Percentiles rank a stretch among this genome's conserved stretches.
phyloP scores from a whole-genome alignment of 106 monocot species.

The Acorus gramineus region DNA sequence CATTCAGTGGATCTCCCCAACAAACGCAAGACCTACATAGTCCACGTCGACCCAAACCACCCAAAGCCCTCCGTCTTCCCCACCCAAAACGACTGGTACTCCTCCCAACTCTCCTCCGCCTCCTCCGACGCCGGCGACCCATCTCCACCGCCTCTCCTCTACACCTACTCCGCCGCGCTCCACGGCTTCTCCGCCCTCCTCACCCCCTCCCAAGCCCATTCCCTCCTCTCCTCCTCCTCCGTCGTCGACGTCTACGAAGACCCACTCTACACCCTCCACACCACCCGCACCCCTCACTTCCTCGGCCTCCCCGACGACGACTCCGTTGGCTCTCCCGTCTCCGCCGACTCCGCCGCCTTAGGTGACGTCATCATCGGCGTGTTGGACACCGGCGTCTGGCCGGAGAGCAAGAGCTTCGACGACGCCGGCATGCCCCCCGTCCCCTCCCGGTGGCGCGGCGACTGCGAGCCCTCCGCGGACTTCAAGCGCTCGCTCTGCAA shows the following conservation, averaged over 20 bases:
- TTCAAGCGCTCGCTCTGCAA: slow-evolving; percentile 41
- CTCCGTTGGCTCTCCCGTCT: slow-evolving; percentile 58
- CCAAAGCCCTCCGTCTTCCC: slow-evolving; percentile 18
- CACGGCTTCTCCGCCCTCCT: slow-evolving; percentile 63
- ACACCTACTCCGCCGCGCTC: slow-evolving; percentile 49
- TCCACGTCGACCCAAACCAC: slow-evolving; percentile 51
- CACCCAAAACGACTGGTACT: slow-evolving; percentile 8
- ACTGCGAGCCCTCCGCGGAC: slow-evolving; percentile 35
- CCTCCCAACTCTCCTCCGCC: slow-evolving; percentile 7
- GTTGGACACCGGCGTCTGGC: slow-evolving; percentile 61
- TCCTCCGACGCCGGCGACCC: neutral
- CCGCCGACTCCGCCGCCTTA: slow-evolving; percentile 38
- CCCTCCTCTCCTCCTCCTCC: slow-evolving; percentile 24
- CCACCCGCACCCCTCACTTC: slow-evolving; percentile 66
- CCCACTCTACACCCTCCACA: slow-evolving; percentile 45
- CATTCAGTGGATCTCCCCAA: slow-evolving; percentile 41
- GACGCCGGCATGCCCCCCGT: slow-evolving; percentile 27
- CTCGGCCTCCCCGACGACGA: slow-evolving; percentile 46
- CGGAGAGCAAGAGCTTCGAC: slow-evolving; percentile 32
- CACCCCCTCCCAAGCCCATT: slow-evolving; percentile 34
- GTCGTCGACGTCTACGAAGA: slow-evolving; percentile 50
- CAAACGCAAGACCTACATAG: too few species aligned
- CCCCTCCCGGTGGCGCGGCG: slow-evolving; percentile 31
- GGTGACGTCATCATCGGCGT: slow-evolving; percentile 47
- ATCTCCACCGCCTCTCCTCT: slow-evolving; percentile 20